Percentiles rank a stretch among this genome's conserved stretches.
phyloP scores from a whole-genome alignment of 345 rosid genomes.

The Brassica napus region DNA sequence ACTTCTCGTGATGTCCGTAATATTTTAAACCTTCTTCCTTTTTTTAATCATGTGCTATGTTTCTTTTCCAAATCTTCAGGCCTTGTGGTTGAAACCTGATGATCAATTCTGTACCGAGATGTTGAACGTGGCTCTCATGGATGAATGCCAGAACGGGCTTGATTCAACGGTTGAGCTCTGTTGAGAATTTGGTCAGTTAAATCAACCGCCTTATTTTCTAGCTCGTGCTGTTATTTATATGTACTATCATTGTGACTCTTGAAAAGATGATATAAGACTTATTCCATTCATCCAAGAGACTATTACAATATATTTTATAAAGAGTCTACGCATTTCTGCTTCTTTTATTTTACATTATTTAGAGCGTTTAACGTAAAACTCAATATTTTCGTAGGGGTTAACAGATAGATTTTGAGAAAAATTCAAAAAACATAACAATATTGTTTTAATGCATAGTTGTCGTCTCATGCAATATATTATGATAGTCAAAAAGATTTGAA shows the following conservation, averaged over 20 bases:
- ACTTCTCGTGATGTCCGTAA: neutral
- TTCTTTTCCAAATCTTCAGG: conserved; percentile 46
- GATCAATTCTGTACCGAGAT: conserved; percentile 74
- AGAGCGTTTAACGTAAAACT: too few species aligned
- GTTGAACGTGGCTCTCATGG: conserved; percentile 72
- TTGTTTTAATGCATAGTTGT: too few species aligned
- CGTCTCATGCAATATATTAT: too few species aligned
- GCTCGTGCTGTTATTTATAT: conserved; percentile 23
- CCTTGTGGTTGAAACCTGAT: conserved; percentile 48
- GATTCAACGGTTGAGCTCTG: conserved; percentile 57
- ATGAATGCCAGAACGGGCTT: conserved; percentile 64
- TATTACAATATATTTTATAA: conserved; percentile 20
- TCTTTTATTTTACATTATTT: conserved; percentile 19
- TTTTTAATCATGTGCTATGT: neutral
- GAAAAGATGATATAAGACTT: conserved; percentile 7
- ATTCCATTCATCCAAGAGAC: conserved; percentile 28
- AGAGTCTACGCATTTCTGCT: conserved; percentile 17
- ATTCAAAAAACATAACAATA: too few species aligned
- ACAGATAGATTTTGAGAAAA: too few species aligned
- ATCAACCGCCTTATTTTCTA: conserved; percentile 8
- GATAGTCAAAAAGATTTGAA: too few species aligned
- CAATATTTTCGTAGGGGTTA: too few species aligned
- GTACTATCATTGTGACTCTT: conserved; percentile 21
- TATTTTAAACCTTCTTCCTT: neutral
- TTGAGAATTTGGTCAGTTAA: conserved; percentile 37